A percentile compares a stretch with the other conserved stretches of the same genome.
phyloP scores from a whole-genome alignment of 306 rosid genomes.

The Acmispon strigosus region DNA sequence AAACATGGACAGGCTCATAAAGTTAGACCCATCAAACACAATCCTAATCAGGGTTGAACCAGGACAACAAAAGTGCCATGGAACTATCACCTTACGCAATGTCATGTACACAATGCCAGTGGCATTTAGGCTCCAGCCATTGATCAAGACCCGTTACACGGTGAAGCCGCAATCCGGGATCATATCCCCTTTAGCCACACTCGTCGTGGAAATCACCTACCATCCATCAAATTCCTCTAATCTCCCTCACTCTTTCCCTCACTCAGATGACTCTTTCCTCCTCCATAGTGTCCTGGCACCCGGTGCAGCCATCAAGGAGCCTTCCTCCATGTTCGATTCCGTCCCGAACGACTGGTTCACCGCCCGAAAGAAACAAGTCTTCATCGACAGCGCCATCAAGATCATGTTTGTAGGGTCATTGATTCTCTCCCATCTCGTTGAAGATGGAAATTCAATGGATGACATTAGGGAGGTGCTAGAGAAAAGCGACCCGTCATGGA shows the following conservation, averaged over 20 bases:
- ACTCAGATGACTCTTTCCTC: constrained; percentile 59
- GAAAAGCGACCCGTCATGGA: constrained; percentile 56
- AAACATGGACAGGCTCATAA: constrained; percentile 73
- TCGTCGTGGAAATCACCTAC: constrained; percentile 49
- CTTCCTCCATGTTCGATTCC: constrained; percentile 57
- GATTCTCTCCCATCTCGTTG: constrained; percentile 46
- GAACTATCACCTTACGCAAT: constrained; percentile 51
- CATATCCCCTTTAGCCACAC: constrained; percentile 66
- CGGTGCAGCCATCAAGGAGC: constrained; percentile 60
- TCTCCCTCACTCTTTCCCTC: constrained; percentile 63
- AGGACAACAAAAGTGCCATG: constrained; percentile 49
- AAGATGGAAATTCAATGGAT: constrained; percentile 52
- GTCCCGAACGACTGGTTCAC: constrained; percentile 81
- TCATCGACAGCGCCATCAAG: constrained; percentile 62
- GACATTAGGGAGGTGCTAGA: constrained; percentile 61
- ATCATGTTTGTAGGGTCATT: constrained; percentile 68
- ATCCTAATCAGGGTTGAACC: constrained; percentile 53
- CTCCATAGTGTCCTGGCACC: constrained; percentile 81
- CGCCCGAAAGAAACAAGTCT: constrained; percentile 70
- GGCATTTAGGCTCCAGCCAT: constrained; percentile 69
- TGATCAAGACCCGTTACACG: constrained; percentile 52
- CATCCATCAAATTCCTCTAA: constrained; percentile 34
- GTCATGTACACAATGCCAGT: constrained; percentile 97
- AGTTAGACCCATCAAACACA: constrained; percentile 70
- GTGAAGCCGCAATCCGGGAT: constrained; percentile 67